A percentile compares a stretch with the other conserved stretches of the same genome.
Conservation (phyloP, 2,329 filamentous ascomycete genomes). For the Madurella mycetomatis region DNA sequence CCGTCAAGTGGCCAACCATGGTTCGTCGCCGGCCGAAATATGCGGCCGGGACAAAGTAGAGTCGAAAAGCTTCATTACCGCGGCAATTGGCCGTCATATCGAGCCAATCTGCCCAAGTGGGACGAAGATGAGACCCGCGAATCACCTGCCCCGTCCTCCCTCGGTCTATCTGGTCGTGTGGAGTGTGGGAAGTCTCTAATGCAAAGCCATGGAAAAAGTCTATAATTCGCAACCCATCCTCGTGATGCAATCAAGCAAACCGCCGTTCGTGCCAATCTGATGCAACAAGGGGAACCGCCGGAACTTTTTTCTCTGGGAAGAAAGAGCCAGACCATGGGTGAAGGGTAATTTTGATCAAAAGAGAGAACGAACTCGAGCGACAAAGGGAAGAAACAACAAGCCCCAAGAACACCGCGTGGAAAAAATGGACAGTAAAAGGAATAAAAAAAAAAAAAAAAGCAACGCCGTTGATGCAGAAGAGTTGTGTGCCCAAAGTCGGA, state of each 20-base stretch:
- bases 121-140: conserved; percentile 14
- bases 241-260: conserved; percentile 35
- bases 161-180: conserved; percentile 26
- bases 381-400: conserved; percentile 28
- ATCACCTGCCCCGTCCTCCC: conserved; percentile 17
- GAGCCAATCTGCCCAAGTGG: conserved; percentile 3
- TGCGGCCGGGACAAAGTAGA: not conserved
- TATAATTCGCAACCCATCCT: conserved; percentile 32
- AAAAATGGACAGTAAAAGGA: conserved; percentile 22
- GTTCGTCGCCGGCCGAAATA: conserved; percentile 1
- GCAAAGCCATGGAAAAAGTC: conserved; percentile 30
- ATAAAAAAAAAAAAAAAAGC: conserved; percentile 24
- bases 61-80: conserved; percentile 5
- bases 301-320: conserved; percentile 26
- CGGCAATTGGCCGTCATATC: not conserved
- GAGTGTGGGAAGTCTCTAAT: conserved; percentile 29
- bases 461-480: conserved; percentile 28
- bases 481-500: conserved; percentile 20
- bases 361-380: conserved; percentile 25
- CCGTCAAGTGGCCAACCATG: conserved; percentile 1
- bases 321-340: conserved; percentile 18
- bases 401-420: conserved; percentile 19
- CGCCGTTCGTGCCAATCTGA: conserved; percentile 35
- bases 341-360: conserved; percentile 3
- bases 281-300: conserved; percentile 28